Evolutionary conservation across 192 early-diverging fungal species (phyloP), one percentile per base, ranked within the genome.

Genomic region (Neocallimastix lanati): DNA sequence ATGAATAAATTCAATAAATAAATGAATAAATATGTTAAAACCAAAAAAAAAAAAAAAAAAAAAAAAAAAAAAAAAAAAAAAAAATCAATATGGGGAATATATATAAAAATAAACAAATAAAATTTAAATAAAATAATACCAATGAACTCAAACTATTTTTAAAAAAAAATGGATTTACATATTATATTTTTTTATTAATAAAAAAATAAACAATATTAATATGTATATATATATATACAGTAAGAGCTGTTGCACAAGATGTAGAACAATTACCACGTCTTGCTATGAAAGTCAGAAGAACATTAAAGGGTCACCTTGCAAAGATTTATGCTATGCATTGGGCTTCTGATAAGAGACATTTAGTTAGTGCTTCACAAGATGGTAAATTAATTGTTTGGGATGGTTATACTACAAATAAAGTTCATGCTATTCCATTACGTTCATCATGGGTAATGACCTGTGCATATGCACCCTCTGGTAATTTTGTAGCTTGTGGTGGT

Each of bases 391-490:
- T 99, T 80, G 95, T 99, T 38, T 99, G 98, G 97, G 98, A 99
- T 82, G 96, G 96, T 67, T 96, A 93, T 84, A 94, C 95, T 76
- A 98, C 96, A 78, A 99, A 99, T 90, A 99, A 99, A 86, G 93
- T 98, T 36, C 95, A 98, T 84, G 97, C 98, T 27, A 98, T 99
- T 82, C 98, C 98, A 1, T 85, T 99, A 78, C 93, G 95, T 15
- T 99, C 98, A 4, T 98, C 97, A 16, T 99, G 98, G 98, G 97
- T 99, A 82, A 99, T 99, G 98, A 98, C 98, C 29, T 98, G 96
- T 82, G 96, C 98, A 6, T 99, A 98, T 80, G 95, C 98, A 58
- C 98, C 98, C 9, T 97, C 96, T 14, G 96, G 98, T 29, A 95
- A 94, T 85, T 96, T 96, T 87, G 98, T 99, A n/a, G 98, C 98